Conservation (phyloP, 805 yeast genomes). For the Suhomyces xylopsoci region DNA sequence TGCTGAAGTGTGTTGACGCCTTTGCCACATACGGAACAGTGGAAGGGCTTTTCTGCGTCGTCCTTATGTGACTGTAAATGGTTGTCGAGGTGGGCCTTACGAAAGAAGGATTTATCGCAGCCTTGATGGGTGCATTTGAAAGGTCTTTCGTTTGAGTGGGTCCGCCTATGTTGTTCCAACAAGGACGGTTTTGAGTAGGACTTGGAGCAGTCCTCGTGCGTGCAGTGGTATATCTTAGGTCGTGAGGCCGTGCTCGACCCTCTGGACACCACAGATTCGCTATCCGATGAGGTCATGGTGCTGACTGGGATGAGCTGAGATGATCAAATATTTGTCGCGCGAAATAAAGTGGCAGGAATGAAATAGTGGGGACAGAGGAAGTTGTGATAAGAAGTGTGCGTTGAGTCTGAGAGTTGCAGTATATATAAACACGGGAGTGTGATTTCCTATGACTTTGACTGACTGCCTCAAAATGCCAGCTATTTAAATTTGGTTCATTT, state of each 20-base stretch:
- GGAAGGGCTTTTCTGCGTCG: slow-evolving; percentile 59
- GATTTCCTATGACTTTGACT: too few relatives aligned
- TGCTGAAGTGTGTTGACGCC: slow-evolving; percentile 83
- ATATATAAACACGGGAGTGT: too few relatives aligned
- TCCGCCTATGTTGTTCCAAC: slow-evolving; percentile 73
- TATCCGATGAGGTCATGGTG: slow-evolving; percentile 4
- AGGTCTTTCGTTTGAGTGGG: slow-evolving; percentile 81
- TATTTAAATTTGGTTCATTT: too few relatives aligned
- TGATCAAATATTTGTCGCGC: neutral
- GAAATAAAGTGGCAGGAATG: neutral
- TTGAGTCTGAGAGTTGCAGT: too few relatives aligned
- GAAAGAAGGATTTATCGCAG: slow-evolving; percentile 64
- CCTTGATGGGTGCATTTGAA: slow-evolving; percentile 52
- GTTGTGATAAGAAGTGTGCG: neutral
- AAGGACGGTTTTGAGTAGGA: slow-evolving; percentile 79
- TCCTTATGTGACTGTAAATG: slow-evolving; percentile 63
- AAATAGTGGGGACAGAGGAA: neutral
- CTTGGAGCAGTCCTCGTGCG: slow-evolving; percentile 64
- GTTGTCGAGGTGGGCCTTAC: slow-evolving; percentile 79
- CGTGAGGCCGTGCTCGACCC: slow-evolving; percentile 33
- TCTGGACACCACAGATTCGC: slow-evolving; percentile 4
- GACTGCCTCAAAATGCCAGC: too few relatives aligned
- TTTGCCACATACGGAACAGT: slow-evolving; percentile 73
- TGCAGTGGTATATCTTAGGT: slow-evolving; percentile 63
- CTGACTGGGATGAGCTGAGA: neutral